phyloP scores from a whole-genome alignment of 2,329 filamentous ascomycete species.

The Monosporascus sp. region DNA sequence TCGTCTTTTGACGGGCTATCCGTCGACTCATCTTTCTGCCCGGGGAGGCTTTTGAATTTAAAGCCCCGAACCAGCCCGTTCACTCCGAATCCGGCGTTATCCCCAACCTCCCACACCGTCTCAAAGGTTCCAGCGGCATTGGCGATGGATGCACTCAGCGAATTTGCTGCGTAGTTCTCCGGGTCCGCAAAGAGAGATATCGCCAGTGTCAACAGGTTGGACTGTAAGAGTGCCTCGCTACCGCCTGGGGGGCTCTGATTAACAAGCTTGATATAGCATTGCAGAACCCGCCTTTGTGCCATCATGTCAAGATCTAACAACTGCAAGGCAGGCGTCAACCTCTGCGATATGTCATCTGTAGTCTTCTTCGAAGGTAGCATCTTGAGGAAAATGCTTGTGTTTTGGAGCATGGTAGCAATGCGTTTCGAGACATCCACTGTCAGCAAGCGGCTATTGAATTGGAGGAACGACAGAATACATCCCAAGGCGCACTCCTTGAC shows the following conservation, averaged over 20 bases:
- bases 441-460: constrained; percentile 86
- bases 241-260: constrained; percentile 81
- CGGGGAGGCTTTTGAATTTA: constrained; percentile 63
- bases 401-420: constrained; percentile 90
- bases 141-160: constrained; percentile 85
- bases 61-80: constrained; percentile 80
- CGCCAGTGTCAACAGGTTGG: constrained; percentile 83
- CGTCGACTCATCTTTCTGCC: constrained; percentile 55
- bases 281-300: constrained; percentile 86
- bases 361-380: constrained; percentile 78
- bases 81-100: constrained; percentile 92
- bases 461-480: constrained; percentile 85
- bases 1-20: constrained; percentile 43
- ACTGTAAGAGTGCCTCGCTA: constrained; percentile 81
- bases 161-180: constrained; percentile 79
- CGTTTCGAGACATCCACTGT: constrained; percentile 93
- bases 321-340: constrained; percentile 79
- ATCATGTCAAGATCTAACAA: constrained; percentile 87
- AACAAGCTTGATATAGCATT: constrained; percentile 90
- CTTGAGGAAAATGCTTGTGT: constrained; percentile 84
- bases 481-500: constrained; percentile 92
- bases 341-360: constrained; percentile 79
- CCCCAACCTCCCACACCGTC: constrained; percentile 88
- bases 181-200: constrained; percentile 92
- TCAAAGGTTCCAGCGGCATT: constrained; percentile 87